Evolutionary conservation across 768 basidiomycete species (phyloP).

Genomic region (Leccinum longicurvipes): DNA sequence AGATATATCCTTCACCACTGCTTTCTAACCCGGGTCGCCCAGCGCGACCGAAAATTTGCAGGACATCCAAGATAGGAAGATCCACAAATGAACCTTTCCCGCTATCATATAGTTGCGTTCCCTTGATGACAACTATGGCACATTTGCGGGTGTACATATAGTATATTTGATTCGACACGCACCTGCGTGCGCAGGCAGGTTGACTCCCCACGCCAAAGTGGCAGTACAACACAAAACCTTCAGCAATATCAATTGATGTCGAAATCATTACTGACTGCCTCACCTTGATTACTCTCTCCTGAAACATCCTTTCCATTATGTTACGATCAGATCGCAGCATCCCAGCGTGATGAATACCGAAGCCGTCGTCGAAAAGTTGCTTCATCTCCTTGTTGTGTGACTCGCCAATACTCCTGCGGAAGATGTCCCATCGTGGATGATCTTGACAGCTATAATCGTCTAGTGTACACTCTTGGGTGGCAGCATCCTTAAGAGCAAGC

Average conservation of each 20-base stretch:
- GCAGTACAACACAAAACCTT: slow-evolving; percentile 98
- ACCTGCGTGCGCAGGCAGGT: slow-evolving; percentile 97
- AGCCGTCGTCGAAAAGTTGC: slow-evolving; percentile 84
- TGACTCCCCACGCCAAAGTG: slow-evolving; percentile 98
- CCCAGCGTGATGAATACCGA: slow-evolving; percentile 98
- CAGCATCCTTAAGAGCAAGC: slow-evolving; percentile 71
- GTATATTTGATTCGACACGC: slow-evolving; percentile 17
- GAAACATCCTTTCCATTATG: slow-evolving; percentile 93
- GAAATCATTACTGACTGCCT: neutral
- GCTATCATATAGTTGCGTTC: slow-evolving; percentile 94
- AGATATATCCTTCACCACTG: slow-evolving; percentile 96
- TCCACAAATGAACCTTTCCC: slow-evolving; percentile 88
- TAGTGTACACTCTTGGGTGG: slow-evolving; percentile 61
- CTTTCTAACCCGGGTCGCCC: slow-evolving; percentile 84
- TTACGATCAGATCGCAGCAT: slow-evolving; percentile 95
- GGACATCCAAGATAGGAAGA: slow-evolving; percentile 89
- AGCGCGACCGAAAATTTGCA: slow-evolving; percentile 97
- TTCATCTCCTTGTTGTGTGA: slow-evolving; percentile 97
- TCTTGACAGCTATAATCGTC: slow-evolving; percentile 82
- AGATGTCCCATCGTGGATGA: slow-evolving; percentile 74
- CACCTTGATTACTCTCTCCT: slow-evolving; percentile 88
- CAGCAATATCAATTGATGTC: neutral
- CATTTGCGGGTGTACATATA: slow-evolving; percentile 7
- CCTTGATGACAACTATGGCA: slow-evolving; percentile 84
- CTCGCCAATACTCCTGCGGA: slow-evolving; percentile 71